Conservation (phyloP, 345 rosid genomes). For the Eucalyptus polyanthemos region DNA sequence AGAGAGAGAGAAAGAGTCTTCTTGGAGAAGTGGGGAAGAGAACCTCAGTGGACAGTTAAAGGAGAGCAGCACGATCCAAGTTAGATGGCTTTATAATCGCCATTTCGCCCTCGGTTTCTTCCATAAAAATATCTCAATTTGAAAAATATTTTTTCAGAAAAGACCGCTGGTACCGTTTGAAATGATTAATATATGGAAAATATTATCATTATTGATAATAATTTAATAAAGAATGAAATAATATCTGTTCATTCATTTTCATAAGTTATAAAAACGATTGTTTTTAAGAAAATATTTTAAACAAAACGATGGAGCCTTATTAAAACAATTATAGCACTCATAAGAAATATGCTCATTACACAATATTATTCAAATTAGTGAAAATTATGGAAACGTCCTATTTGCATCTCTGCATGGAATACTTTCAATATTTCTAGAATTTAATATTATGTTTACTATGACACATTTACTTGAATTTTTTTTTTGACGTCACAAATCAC, state of each 20-base stretch:
- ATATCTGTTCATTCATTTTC: no score
- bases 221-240: not conserved
- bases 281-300: no score
- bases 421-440: not conserved
- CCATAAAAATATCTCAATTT: not conserved
- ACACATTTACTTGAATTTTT: no score
- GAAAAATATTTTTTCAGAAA: no score
- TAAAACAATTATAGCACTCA: not conserved
- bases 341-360: not conserved
- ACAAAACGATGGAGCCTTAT: not conserved
- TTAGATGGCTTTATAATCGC: not conserved
- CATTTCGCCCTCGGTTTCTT: not conserved
- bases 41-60: not conserved
- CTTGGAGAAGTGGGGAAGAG: not conserved
- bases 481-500: no score
- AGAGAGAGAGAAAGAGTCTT: not conserved
- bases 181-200: not conserved
- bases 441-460: rapidly evolving
- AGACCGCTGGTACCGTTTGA: not conserved
- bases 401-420: not conserved
- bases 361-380: not conserved
- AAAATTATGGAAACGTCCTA: not conserved
- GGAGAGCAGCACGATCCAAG: not conserved
- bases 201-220: no score
- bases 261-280: not conserved